Evolutionary conservation across 2,329 filamentous ascomycete genomes (phyloP).

Genomic region (Macrophomina tecta): DNA sequence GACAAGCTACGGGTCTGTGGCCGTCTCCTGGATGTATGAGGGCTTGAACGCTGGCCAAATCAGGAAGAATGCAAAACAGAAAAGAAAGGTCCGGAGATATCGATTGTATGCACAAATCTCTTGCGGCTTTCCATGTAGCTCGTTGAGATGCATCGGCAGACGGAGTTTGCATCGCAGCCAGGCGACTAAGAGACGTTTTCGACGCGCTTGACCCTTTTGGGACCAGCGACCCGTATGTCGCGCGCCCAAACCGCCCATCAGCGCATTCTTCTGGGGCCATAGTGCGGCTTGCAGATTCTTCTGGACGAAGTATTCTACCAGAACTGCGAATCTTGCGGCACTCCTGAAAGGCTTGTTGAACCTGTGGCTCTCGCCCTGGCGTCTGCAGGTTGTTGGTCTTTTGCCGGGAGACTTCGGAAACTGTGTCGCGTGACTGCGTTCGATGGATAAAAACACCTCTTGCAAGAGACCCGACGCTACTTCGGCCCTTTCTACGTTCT

Average conservation of each 20-base stretch:
- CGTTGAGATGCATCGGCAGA: not conserved
- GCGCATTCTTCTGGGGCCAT: not conserved
- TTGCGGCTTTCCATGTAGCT: not conserved
- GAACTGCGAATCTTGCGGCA: not conserved
- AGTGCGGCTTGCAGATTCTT: not conserved
- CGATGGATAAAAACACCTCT: not conserved
- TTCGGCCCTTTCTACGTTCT: not conserved
- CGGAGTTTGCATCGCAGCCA: not conserved
- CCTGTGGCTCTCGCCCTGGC: not conserved
- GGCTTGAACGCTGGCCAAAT: not conserved
- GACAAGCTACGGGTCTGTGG: not conserved
- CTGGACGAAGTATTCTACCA: not conserved
- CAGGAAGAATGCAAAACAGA: not conserved
- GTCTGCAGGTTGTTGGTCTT: not conserved
- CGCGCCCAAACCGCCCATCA: not conserved
- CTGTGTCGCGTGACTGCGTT: not conserved
- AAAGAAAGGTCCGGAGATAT: conserved; percentile 11
- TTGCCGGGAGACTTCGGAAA: not conserved
- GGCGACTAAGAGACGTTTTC: not conserved
- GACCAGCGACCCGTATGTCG: not conserved
- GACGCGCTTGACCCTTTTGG: not conserved
- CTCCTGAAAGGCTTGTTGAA: not conserved
- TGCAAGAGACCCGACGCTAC: not conserved
- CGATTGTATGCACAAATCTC: not conserved
- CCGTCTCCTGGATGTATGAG: conserved; percentile 2